Evolutionary conservation across 202 grass and related monocot species (phyloP).

Genomic region (Panicum virgatum): DNA sequence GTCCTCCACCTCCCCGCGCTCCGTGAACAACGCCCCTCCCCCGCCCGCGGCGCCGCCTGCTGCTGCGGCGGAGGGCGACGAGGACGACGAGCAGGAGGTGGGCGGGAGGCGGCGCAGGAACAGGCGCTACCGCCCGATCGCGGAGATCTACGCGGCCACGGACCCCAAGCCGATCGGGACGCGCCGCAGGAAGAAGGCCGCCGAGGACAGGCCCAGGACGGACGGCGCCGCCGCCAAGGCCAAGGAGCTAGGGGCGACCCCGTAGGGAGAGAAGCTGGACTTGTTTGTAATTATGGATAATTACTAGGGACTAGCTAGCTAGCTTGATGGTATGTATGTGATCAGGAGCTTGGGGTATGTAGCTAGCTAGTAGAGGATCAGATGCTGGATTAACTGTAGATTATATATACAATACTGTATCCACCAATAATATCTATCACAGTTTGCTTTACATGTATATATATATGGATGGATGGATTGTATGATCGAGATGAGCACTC

Average conservation of each 20-base stretch:
- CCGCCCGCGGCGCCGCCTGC: not conserved
- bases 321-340: too few species aligned
- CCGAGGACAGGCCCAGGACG: slow-evolving; percentile 17
- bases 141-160: slow-evolving; percentile 51
- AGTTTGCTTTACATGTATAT: not conserved
- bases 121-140: slow-evolving; percentile 47
- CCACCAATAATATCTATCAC: not conserved
- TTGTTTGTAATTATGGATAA: slow-evolving; percentile 39
- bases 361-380: not conserved
- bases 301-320: slow-evolving; percentile 34
- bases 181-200: slow-evolving; percentile 7
- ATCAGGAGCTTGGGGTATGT: too few species aligned
- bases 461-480: too few species aligned
- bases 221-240: slow-evolving; percentile 4
- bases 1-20: slow-evolving; percentile 35
- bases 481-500: too few species aligned
- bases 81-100: slow-evolving; percentile 50
- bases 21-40: slow-evolving; percentile 46
- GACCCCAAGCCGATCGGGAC: slow-evolving; percentile 17
- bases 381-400: not conserved
- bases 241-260: not conserved
- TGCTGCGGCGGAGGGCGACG: not conserved
- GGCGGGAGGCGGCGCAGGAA: slow-evolving; percentile 41
- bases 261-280: slow-evolving; percentile 1
- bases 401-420: not conserved